These are phyloP conservation scores for Ziziphus jujuba DNA, from an alignment of 306 rosid genomes.

Conservation along the genomic window DNA sequence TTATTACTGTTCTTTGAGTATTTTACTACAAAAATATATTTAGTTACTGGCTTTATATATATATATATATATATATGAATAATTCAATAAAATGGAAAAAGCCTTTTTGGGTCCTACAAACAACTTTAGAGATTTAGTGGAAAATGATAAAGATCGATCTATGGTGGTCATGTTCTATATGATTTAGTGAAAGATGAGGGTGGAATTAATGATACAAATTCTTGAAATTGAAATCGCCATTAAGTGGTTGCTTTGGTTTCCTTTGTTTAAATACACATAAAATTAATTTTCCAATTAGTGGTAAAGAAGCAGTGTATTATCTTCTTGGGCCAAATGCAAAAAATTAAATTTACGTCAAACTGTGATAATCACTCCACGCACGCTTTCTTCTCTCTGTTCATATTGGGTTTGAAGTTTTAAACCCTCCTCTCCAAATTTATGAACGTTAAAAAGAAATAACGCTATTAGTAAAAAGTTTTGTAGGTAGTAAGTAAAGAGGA, in stretches of 20 bases:
- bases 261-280: neutral
- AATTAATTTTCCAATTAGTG: neutral
- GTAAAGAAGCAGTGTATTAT: neutral
- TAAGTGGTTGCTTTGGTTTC: neutral
- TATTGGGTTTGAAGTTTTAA: too few species aligned
- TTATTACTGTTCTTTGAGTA: too few species aligned
- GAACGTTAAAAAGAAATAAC: too few species aligned
- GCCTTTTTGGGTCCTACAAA: conserved; percentile 11
- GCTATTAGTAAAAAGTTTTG: too few species aligned
- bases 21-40: too few species aligned
- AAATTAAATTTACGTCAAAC: neutral
- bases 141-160: neutral
- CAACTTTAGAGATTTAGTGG: neutral
- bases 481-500: too few species aligned
- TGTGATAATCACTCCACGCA: neutral
- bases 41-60: too few species aligned
- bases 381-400: too few species aligned
- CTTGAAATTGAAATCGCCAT: neutral
- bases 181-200: neutral
- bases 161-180: neutral
- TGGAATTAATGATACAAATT: neutral
- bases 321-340: neutral
- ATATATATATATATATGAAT: too few species aligned
- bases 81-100: neutral
- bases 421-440: too few species aligned